Percentiles rank a stretch among this genome's conserved stretches.
phyloP scores from a whole-genome alignment of 352 stramenopile genomes.

The Phytophthora rubi region DNA sequence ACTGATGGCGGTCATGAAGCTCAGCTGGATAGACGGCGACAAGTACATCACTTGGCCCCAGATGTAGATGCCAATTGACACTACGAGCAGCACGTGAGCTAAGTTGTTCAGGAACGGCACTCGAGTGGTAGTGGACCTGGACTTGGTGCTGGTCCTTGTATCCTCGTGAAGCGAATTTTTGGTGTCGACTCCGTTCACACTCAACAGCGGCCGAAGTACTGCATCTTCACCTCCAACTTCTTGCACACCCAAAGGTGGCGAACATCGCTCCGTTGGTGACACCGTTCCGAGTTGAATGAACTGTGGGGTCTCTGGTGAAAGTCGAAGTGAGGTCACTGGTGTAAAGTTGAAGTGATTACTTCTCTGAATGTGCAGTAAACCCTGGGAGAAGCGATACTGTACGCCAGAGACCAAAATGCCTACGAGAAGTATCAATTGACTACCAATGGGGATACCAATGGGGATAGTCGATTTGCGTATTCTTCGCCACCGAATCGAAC shows the following conservation, averaged over 20 bases:
- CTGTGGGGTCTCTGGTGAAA: slow-evolving; percentile 8
- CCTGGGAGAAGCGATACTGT: too few relatives aligned
- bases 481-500: slow-evolving; percentile 22
- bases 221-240: slow-evolving; percentile 1
- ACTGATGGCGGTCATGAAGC: slow-evolving; percentile 33
- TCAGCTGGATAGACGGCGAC: slow-evolving; percentile 43
- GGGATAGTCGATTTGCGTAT: neutral
- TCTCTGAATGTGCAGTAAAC: too few relatives aligned
- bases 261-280: slow-evolving; percentile 25
- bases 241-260: slow-evolving; percentile 1
- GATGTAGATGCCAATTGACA: slow-evolving; percentile 49
- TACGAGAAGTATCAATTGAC: too few relatives aligned
- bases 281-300: neutral
- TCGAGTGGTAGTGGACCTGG: neutral
- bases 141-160: neutral
- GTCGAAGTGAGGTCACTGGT: slow-evolving; percentile 6
- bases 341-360: too few relatives aligned
- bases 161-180: slow-evolving; percentile 1
- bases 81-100: slow-evolving; percentile 42
- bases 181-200: slow-evolving; percentile 3
- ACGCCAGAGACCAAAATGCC: too few relatives aligned
- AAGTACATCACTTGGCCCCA: slow-evolving; percentile 51
- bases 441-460: too few relatives aligned
- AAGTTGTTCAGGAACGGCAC: slow-evolving; percentile 26
- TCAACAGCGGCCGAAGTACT: slow-evolving; percentile 22